Percentiles rank a stretch among this genome's conserved stretches.
Evolutionary conservation across 176 grass and related monocot genomes (phyloP).

Genomic region (Oryza officinalis): DNA sequence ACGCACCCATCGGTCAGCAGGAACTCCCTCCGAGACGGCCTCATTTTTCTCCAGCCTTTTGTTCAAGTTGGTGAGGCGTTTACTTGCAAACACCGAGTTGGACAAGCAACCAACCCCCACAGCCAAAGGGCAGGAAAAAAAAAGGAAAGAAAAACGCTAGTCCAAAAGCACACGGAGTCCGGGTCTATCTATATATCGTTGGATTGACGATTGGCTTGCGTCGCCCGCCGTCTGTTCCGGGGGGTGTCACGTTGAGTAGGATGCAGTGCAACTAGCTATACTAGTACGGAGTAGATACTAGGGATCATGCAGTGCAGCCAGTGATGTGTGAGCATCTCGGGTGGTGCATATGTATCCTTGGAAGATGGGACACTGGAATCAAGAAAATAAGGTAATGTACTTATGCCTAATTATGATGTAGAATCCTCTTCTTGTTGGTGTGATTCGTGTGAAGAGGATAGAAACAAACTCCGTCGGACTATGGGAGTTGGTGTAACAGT

Average conservation of each 20-base stretch:
- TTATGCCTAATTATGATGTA: not conserved
- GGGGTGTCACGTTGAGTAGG: conserved; percentile 5
- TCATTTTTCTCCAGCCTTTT: conserved; percentile 17
- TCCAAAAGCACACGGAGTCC: not conserved
- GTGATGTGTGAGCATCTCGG: not conserved
- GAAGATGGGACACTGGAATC: not conserved
- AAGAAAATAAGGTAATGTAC: not conserved
- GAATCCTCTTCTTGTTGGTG: not conserved
- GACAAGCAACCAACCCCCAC: conserved; percentile 38
- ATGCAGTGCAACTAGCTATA: not conserved
- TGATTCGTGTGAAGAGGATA: not conserved
- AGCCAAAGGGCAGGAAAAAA: not conserved
- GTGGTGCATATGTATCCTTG: not conserved
- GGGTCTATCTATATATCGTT: not conserved
- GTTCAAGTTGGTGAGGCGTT: conserved; percentile 55
- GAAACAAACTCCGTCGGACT: not conserved
- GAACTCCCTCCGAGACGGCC: not conserved
- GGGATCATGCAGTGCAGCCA: not conserved
- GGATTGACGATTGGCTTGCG: not conserved
- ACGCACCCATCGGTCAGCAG: conserved; percentile 8
- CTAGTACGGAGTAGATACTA: not conserved
- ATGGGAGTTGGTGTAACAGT: conserved; percentile 37
- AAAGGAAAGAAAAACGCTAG: conserved; percentile 13
- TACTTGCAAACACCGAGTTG: conserved; percentile 36
- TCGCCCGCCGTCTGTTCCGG: not conserved